Percentiles rank a stretch among this genome's conserved stretches.
These are phyloP conservation scores for Paraphaeosphaeria sporulosa DNA, from an alignment of 2,329 filamentous ascomycete species.

Conservation along the genomic window DNA sequence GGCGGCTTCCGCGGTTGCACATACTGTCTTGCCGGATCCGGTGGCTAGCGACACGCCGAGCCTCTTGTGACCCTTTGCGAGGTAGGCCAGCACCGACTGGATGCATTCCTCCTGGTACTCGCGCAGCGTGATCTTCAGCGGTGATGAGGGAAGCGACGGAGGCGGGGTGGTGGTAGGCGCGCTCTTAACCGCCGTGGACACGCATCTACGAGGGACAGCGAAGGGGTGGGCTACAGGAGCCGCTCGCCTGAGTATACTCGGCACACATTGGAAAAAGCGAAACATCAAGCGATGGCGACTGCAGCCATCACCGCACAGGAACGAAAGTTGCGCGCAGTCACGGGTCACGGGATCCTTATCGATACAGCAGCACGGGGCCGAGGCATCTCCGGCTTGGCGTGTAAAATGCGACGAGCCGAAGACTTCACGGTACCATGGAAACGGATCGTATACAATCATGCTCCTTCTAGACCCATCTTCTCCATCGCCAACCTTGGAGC, in stretches of 20 bases:
- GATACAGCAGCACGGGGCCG: slow-evolving; percentile 11
- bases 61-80: slow-evolving; percentile 76
- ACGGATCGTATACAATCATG: slow-evolving; percentile 1
- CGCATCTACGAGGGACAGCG: slow-evolving; percentile 15
- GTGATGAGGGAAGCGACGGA: slow-evolving; percentile 16
- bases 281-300: slow-evolving; percentile 38
- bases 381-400: slow-evolving; percentile 16
- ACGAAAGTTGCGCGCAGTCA: slow-evolving; percentile 34
- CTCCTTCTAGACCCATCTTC: neutral
- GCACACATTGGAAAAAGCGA: slow-evolving; percentile 38
- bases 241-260: slow-evolving; percentile 30
- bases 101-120: slow-evolving; percentile 94
- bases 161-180: slow-evolving; percentile 11
- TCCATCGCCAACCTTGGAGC: neutral
- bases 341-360: slow-evolving; percentile 1
- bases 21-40: slow-evolving; percentile 85
- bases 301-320: slow-evolving; percentile 9
- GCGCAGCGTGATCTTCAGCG: slow-evolving; percentile 67
- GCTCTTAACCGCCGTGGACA: slow-evolving; percentile 9
- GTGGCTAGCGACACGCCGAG: slow-evolving; percentile 87
- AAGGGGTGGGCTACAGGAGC: slow-evolving; percentile 15
- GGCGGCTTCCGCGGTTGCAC: slow-evolving; percentile 26
- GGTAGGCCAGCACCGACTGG: slow-evolving; percentile 74
- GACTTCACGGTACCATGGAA: neutral
- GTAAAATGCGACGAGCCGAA: neutral